These are phyloP conservation scores for Rutstroemia sp. DNA, from an alignment of 2,329 filamentous ascomycete species.

Conservation along the genomic window DNA sequence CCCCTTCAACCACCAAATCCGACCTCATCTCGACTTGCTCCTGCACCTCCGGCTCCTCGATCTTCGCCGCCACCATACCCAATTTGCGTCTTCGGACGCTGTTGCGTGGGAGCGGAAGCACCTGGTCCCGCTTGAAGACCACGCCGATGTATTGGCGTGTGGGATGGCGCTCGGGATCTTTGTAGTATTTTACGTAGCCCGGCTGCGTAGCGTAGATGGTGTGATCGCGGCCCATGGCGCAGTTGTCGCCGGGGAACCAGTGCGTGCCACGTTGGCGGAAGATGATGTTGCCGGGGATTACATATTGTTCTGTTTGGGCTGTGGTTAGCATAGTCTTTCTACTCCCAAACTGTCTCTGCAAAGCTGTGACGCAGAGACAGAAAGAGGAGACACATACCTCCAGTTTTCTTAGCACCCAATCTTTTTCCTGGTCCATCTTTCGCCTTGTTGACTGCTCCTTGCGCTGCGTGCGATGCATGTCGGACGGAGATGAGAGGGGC, in stretches of 20 bases:
- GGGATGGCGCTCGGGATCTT: conserved; percentile 74
- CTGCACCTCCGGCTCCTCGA: conserved; percentile 29
- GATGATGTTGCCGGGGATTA: conserved; percentile 94
- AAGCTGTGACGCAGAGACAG: not conserved
- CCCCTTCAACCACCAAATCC: conserved; percentile 14
- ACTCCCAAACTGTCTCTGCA: not conserved
- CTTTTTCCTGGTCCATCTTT: conserved; percentile 74
- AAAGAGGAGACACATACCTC: conserved; percentile 48
- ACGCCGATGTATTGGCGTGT: conserved; percentile 93
- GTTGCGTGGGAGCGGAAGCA: conserved; percentile 68
- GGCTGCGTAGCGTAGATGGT: conserved; percentile 81
- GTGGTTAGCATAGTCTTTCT: not conserved
- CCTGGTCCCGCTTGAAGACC: conserved; percentile 74
- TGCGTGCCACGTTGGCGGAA: conserved; percentile 92
- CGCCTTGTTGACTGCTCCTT: conserved; percentile 63
- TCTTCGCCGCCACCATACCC: conserved; percentile 56
- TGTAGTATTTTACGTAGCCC: conserved; percentile 96
- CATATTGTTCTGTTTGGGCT: conserved; percentile 64
- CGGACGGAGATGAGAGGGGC: conserved; percentile 21
- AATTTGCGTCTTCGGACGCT: conserved; percentile 68
- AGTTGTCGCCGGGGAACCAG: conserved; percentile 95
- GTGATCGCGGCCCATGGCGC: conserved; percentile 90
- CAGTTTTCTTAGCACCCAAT: conserved; percentile 87
- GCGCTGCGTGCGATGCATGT: conserved; percentile 42
- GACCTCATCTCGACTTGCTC: conserved; percentile 3